These are phyloP conservation scores for Sordariomycetes sp. DNA, from an alignment of 2,329 filamentous ascomycete genomes.

Conservation along the genomic window DNA sequence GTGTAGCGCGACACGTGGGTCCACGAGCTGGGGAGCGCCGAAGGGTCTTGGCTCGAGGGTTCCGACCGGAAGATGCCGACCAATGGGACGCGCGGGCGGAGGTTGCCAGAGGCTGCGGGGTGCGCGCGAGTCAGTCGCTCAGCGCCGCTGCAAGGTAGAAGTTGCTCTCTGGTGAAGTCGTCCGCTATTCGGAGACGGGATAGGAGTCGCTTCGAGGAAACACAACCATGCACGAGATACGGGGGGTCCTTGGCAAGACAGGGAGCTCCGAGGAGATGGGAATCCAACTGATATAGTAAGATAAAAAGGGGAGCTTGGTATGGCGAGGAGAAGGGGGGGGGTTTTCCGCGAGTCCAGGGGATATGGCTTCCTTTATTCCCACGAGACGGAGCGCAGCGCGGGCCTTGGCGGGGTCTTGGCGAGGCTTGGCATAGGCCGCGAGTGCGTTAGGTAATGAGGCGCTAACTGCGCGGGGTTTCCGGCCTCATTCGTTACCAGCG, in stretches of 20 bases:
- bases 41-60: not conserved
- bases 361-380: conserved; percentile 4
- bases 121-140: not conserved
- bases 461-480: not conserved
- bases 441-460: not conserved
- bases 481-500: not conserved
- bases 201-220: not conserved
- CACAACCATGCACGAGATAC: not conserved
- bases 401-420: conserved; percentile 4
- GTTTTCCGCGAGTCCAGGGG: conserved; percentile 2
- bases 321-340: not conserved
- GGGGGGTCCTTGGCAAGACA: not conserved
- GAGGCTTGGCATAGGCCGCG: conserved; percentile 2
- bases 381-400: not conserved
- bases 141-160: not conserved
- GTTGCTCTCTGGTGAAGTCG: not conserved
- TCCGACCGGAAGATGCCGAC: not conserved
- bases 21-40: not conserved
- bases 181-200: not conserved
- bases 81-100: not conserved
- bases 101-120: not conserved
- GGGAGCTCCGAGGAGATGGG: not conserved
- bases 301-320: not conserved
- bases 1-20: not conserved
- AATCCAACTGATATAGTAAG: not conserved